These are phyloP conservation scores for Diutina sp. DNA, from an alignment of 1,139 yeast species.

Conservation along the genomic window DNA sequence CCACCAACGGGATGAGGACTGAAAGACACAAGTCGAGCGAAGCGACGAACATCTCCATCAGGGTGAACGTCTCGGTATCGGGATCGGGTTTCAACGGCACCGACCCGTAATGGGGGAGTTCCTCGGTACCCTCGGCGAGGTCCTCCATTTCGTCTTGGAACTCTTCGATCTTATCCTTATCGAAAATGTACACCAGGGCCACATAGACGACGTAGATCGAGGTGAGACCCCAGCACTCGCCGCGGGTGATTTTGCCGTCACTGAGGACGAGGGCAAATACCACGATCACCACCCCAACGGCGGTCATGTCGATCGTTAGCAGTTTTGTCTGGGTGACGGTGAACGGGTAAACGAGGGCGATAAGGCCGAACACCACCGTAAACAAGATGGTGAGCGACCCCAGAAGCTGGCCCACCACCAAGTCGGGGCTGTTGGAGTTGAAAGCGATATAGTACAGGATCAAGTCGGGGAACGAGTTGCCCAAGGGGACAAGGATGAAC, in stretches of 20 bases:
- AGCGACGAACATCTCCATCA: background rate
- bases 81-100: background rate
- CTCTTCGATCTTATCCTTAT: background rate
- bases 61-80: background rate
- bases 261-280: background rate
- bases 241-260: background rate
- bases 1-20: background rate
- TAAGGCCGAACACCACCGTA: constrained; percentile 24
- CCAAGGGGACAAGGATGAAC: constrained; percentile 24
- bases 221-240: background rate
- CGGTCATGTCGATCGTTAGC: constrained; percentile 18
- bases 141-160: background rate
- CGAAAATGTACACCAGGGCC: background rate
- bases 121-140: background rate
- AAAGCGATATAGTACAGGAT: constrained; percentile 24
- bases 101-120: background rate
- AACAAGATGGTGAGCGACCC: constrained; percentile 26
- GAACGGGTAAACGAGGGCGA: constrained; percentile 17
- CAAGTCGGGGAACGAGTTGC: constrained; percentile 29
- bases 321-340: constrained; percentile 10
- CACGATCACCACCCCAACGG: constrained; percentile 12
- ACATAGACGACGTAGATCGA: background rate
- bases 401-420: constrained; percentile 28
- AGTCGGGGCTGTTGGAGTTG: constrained; percentile 17
- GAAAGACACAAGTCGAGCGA: background rate